Base-by-base conservation (phyloP, 1,139 yeast genomes). In the Suhomyces wounanorum region DNA sequence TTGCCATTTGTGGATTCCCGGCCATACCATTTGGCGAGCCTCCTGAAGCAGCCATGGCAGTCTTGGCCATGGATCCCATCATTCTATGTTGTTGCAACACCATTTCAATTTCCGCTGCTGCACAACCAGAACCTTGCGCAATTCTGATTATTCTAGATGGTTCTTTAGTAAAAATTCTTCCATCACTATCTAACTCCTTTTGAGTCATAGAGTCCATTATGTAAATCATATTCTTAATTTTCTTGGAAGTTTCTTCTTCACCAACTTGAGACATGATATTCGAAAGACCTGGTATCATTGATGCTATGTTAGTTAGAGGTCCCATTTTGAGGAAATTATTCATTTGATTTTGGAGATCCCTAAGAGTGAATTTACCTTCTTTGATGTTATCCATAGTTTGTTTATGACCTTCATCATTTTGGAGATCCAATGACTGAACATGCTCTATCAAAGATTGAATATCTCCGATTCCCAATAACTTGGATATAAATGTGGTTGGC, bases 161-260 rank as follows among this genome's bases (percentile, higher is more conserved):
- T 66, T 92, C 84, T 48, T 85, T 84, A 44, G 82, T 79, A 67
- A 94, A 91, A 26, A 89, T 73, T 55, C 83, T 76, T 1, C 99
- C 99, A 66, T 94, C 99, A 56, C 91, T 83, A 60, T 91, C 96
- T 55, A 94, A 81, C 72, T 94, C 99, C 62, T 85, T 78, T 57
- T 86, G 87, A 0, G 97, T 92, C 99, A 94, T 94, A 2, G 97
- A 90, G 68, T 94, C 99, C 89, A 94, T 83, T 36, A 94, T 87
- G 65, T 83, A 92, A 44, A 94, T 86, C 96, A 94, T 90, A 55
- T 87, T 80, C 68, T 92, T 92, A 72, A 94, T 80, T 63, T 88
- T 82, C 52, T 81, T 79, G 26, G 89, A 82, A 0, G 96, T 85
- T 62, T 94, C 97, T 62, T 92, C 97, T 66, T 92, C 98, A 25